Evolutionary conservation across 306 rosid genomes (phyloP).

Genomic region (Quercus rubra): DNA sequence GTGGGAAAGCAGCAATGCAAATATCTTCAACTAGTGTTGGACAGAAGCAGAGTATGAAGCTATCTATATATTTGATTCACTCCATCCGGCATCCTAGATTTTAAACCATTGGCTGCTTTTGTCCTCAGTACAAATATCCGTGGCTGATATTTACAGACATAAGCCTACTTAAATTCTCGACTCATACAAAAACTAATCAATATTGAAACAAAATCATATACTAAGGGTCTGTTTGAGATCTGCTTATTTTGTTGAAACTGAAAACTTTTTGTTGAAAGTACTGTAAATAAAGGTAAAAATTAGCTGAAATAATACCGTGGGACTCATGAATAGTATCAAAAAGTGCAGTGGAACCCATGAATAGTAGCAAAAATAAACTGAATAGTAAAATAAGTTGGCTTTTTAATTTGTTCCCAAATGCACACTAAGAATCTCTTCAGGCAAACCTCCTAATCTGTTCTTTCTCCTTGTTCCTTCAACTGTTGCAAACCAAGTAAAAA

Average conservation of each 20-base stretch:
- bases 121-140: conserved; percentile 2
- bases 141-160: not conserved
- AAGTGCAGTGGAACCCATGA: no score
- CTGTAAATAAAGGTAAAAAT: no score
- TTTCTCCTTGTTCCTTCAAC: conserved; percentile 9
- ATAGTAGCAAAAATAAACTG: no score
- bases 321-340: no score
- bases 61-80: conserved; percentile 3
- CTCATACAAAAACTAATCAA: not conserved
- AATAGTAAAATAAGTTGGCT: no score
- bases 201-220: conserved; percentile 12
- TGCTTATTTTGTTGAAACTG: no score
- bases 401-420: no score
- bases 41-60: not conserved
- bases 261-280: no score
- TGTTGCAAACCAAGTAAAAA: conserved; percentile 28
- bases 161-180: conserved; percentile 12
- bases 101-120: conserved; percentile 5
- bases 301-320: no score
- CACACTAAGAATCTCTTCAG: not conserved
- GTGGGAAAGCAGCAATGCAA: not conserved
- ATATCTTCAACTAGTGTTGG: not conserved
- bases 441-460: not conserved
- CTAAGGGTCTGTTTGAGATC: not conserved
- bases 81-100: conserved; percentile 7